Evolutionary conservation across 345 rosid genomes (phyloP).

Genomic region (Aquilaria malaccensis): DNA sequence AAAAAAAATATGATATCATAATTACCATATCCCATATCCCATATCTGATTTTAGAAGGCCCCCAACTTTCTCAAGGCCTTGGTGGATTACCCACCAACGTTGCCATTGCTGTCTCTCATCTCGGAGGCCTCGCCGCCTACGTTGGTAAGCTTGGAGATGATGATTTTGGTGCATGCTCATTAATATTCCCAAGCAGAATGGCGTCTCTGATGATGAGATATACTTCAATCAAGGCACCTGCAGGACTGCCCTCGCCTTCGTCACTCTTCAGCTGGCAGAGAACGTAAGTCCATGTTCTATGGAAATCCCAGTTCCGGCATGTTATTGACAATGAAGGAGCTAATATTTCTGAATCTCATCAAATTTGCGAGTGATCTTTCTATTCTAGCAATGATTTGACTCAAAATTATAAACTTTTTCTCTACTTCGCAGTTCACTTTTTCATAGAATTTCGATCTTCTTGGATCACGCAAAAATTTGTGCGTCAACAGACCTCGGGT

Average conservation of each 20-base stretch:
- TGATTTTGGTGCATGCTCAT: conserved; percentile 65
- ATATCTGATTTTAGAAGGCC: conserved; percentile 2
- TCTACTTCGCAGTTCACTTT: too few relatives aligned
- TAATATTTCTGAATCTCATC: conserved; percentile 34
- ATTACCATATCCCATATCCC: too few relatives aligned
- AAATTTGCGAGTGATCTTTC: conserved; percentile 29
- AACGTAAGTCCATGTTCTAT: conserved; percentile 59
- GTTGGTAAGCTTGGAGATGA: conserved; percentile 58
- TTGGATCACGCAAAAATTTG: too few relatives aligned
- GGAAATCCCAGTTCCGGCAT: conserved; percentile 70
- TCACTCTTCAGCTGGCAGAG: conserved; percentile 51
- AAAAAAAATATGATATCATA: too few relatives aligned
- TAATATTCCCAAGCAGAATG: conserved; percentile 45
- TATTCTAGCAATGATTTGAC: neutral
- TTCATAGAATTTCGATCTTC: too few relatives aligned
- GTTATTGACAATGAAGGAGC: conserved; percentile 52
- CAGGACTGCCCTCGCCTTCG: conserved; percentile 61
- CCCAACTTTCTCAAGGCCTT: conserved; percentile 42
- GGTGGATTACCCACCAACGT: conserved; percentile 43
- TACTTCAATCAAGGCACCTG: conserved; percentile 41
- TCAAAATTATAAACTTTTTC: neutral
- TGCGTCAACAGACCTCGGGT: conserved; percentile 81
- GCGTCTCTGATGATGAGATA: conserved; percentile 42
- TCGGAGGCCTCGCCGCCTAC: conserved; percentile 47
- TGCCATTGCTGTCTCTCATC: conserved; percentile 42